Evolutionary conservation across 805 yeast genomes (phyloP).

Genomic region (Candida coquimbonensis): DNA sequence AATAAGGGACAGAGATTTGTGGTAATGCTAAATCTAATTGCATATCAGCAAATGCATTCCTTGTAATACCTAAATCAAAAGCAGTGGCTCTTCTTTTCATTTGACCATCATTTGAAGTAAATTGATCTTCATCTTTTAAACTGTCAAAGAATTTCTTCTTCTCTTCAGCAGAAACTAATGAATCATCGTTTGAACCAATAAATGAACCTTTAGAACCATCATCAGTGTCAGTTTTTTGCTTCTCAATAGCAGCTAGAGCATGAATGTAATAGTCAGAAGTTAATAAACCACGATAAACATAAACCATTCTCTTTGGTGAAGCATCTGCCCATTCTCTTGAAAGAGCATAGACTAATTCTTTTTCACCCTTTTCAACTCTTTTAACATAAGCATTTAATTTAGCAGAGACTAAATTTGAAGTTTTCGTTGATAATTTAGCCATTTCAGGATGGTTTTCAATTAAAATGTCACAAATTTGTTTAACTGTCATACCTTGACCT

Average conservation of each 20-base stretch:
- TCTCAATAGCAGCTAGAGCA: slow-evolving; percentile 58
- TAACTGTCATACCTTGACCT: slow-evolving; percentile 82
- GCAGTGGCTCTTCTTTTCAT: slow-evolving; percentile 45
- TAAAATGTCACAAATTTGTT: slow-evolving; percentile 74
- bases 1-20: slow-evolving; percentile 54
- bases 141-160: slow-evolving; percentile 19
- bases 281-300: slow-evolving; percentile 72
- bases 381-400: slow-evolving; percentile 80
- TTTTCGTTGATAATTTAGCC: slow-evolving; percentile 74
- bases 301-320: slow-evolving; percentile 83
- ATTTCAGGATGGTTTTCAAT: slow-evolving; percentile 74
- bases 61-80: slow-evolving; percentile 41
- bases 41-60: slow-evolving; percentile 30
- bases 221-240: slow-evolving; percentile 29
- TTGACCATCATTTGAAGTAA: slow-evolving; percentile 10
- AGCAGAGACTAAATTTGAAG: slow-evolving; percentile 76
- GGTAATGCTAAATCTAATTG: slow-evolving; percentile 32
- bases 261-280: slow-evolving; percentile 70
- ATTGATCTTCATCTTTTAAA: slow-evolving; percentile 13
- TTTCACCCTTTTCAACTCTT: slow-evolving; percentile 78
- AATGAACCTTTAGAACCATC: background rate
- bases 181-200: background rate
- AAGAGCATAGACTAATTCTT: slow-evolving; percentile 61
- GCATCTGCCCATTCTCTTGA: slow-evolving; percentile 91
- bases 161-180: slow-evolving; percentile 19